Evolutionary conservation across 177 flowering plant genomes (phyloP).

Genomic region (Vitis hybrid): DNA sequence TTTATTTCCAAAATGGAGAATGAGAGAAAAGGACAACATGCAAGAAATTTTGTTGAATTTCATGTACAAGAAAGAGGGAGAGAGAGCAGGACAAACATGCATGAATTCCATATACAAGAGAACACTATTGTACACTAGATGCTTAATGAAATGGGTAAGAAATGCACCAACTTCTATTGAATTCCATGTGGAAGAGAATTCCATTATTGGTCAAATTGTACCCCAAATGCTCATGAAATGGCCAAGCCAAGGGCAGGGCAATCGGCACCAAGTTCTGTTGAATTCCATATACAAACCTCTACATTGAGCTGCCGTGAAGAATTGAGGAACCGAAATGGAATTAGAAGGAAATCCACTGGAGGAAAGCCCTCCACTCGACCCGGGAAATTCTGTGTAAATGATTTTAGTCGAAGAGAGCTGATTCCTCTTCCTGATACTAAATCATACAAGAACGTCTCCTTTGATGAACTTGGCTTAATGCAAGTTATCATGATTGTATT

Average conservation of each 20-base stretch:
- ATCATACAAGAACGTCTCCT: slow-evolving; percentile 37
- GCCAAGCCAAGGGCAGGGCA: neutral
- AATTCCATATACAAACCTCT: slow-evolving; percentile 57
- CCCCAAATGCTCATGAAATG: no score
- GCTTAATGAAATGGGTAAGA: no score
- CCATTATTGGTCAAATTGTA: no score
- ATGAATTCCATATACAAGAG: no score
- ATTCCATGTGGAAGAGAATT: neutral
- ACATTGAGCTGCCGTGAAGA: slow-evolving; percentile 37
- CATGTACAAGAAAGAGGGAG: no score
- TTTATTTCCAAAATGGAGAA: neutral
- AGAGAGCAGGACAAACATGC: no score
- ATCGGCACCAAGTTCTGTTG: slow-evolving; percentile 21
- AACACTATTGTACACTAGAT: no score
- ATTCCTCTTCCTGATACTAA: slow-evolving; percentile 32
- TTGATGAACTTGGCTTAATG: slow-evolving; percentile 27
- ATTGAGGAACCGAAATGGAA: slow-evolving; percentile 40
- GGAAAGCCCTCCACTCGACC: slow-evolving; percentile 35
- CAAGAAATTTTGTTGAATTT: no score
- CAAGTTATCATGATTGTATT: slow-evolving; percentile 29
- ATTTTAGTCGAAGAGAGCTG: slow-evolving; percentile 39
- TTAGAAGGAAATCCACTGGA: slow-evolving; percentile 44
- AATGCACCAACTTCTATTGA: no score
- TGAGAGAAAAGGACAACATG: neutral
- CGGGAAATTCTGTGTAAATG: slow-evolving; percentile 29